These are phyloP conservation scores for Pleurotus djamor DNA, from an alignment of 768 basidiomycete genomes.

Conservation along the genomic window DNA sequence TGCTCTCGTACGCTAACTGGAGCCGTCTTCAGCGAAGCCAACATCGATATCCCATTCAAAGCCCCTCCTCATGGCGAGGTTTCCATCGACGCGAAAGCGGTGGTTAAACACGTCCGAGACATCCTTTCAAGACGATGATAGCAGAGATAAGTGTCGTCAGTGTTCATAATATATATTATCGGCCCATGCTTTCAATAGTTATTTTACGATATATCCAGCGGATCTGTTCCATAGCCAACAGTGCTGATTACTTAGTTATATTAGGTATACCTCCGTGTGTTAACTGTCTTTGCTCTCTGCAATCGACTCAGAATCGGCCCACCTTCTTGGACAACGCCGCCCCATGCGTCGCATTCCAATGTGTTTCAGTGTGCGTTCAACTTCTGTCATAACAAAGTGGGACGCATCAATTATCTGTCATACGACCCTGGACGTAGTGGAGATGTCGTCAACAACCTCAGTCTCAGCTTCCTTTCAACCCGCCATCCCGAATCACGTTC, in stretches of 20 bases:
- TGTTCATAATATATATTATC: neutral
- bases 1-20: too few species aligned
- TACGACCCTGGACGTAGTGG: too few species aligned
- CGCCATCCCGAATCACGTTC: too few species aligned
- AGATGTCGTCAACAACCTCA: too few species aligned
- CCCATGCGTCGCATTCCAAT: too few species aligned
- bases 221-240: neutral
- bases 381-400: too few species aligned
- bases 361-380: too few species aligned
- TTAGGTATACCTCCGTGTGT: neutral
- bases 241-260: neutral
- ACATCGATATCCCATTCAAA: constrained; percentile 23
- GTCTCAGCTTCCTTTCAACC: too few species aligned
- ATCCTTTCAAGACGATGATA: constrained; percentile 9
- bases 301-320: too few species aligned
- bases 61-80: constrained; percentile 22
- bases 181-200: neutral
- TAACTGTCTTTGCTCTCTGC: too few species aligned
- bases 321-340: too few species aligned
- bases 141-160: neutral
- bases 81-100: constrained; percentile 35
- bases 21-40: constrained; percentile 28
- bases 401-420: too few species aligned
- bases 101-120: constrained; percentile 36
- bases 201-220: neutral